Evolutionary conservation across 805 yeast genomes (phyloP).

Genomic region (Metschnikowia peoriensis): DNA sequence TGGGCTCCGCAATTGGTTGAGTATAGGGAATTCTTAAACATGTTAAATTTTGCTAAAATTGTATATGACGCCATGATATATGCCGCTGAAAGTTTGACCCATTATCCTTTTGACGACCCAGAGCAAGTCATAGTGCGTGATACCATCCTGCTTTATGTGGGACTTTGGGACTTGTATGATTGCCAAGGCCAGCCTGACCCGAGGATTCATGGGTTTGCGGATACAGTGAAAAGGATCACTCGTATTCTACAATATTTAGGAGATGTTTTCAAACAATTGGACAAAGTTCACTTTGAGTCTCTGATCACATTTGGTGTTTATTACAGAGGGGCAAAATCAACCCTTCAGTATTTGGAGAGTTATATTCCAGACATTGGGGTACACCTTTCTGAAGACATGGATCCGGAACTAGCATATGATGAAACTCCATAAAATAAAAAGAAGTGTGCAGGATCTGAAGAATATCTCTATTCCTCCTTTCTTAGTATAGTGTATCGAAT

Average conservation of each 20-base stretch:
- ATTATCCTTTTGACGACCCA: background rate
- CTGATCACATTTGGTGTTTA: too few species aligned
- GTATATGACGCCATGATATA: background rate
- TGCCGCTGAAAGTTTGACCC: background rate
- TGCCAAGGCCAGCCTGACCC: background rate
- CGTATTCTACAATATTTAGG: background rate
- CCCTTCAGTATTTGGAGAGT: too few species aligned
- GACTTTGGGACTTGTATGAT: background rate
- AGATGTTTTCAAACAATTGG: background rate
- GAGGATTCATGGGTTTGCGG: background rate
- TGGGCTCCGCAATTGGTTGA: background rate
- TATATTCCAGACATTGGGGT: too few species aligned
- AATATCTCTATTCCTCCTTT: too few species aligned
- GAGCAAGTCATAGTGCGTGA: background rate
- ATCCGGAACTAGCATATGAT: too few species aligned
- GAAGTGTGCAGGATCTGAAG: too few species aligned
- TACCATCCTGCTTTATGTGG: background rate
- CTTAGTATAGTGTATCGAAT: too few species aligned
- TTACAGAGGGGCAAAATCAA: too few species aligned
- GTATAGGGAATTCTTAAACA: background rate
- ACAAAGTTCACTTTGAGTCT: too few species aligned
- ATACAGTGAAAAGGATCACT: background rate
- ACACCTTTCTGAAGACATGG: too few species aligned
- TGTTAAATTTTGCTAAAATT: background rate
- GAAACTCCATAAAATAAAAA: too few species aligned